Conservation (phyloP, 2,329 filamentous ascomycete species). For the Pseudogymnoascus sp. region DNA sequence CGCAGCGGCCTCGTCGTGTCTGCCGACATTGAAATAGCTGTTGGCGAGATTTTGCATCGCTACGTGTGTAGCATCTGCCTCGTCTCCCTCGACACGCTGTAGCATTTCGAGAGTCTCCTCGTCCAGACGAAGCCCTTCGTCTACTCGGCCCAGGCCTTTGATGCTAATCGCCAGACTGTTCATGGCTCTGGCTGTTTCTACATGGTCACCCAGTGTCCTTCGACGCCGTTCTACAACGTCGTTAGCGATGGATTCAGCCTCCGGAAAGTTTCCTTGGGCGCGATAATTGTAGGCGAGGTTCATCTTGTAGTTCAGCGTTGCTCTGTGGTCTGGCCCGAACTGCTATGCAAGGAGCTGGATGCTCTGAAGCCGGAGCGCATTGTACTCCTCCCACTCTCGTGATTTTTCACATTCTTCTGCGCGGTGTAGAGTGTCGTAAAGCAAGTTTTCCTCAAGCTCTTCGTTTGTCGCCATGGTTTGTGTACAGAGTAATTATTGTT, state of each 20-base stretch:
- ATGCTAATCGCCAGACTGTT: not conserved
- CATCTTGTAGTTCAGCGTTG: not conserved
- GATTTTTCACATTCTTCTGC: not conserved
- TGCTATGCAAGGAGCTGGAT: not conserved
- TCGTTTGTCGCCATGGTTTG: not conserved
- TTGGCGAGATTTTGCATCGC: not conserved
- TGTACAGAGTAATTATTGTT: not conserved
- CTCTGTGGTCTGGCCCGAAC: not conserved
- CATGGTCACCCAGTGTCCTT: not conserved
- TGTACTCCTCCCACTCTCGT: not conserved
- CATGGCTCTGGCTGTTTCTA: not conserved
- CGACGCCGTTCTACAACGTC: not conserved
- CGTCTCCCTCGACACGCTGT: not conserved
- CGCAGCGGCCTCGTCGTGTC: not conserved
- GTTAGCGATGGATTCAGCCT: not conserved
- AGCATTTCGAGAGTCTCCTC: not conserved
- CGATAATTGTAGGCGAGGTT: conserved; percentile 1
- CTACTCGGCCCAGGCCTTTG: not conserved
- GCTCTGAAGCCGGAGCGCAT: not conserved
- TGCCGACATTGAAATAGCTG: not conserved
- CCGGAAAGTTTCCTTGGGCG: not conserved
- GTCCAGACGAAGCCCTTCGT: not conserved
- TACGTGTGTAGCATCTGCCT: not conserved
- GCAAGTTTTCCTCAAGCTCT: not conserved
- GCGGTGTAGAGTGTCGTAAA: not conserved